Conservation (phyloP, 2,329 filamentous ascomycete species). For the Ophiocordyceps robertsii region DNA sequence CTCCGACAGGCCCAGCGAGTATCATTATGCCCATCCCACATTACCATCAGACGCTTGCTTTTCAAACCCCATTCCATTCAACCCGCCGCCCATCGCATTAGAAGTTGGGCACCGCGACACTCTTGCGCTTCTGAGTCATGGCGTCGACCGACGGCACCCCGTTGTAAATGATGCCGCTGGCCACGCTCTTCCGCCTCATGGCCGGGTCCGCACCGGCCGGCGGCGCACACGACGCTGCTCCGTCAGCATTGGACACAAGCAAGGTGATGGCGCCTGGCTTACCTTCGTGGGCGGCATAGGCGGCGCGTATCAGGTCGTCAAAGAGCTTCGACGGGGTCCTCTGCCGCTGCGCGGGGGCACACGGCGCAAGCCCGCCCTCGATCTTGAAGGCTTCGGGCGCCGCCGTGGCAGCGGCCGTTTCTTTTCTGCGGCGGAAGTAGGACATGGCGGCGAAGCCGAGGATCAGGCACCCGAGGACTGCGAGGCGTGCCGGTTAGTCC, state of each 20-base stretch:
- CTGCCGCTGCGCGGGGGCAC: not conserved
- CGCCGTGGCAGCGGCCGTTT: constrained; percentile 3
- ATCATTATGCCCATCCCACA: too few species aligned
- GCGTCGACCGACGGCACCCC: not conserved
- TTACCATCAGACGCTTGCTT: too few species aligned
- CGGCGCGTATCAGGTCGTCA: not conserved
- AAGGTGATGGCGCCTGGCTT: not conserved
- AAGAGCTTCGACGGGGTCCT: not conserved
- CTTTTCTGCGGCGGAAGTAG: too few species aligned
- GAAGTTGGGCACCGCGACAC: not conserved
- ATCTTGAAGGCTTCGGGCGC: not conserved
- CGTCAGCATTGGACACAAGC: not conserved
- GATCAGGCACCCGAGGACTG: too few species aligned
- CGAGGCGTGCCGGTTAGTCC: too few species aligned
- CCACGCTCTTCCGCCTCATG: not conserved
- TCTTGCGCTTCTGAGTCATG: not conserved
- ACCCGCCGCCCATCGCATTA: not conserved
- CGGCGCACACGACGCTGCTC: not conserved
- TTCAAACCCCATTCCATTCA: too few species aligned
- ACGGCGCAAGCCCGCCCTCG: not conserved
- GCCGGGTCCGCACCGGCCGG: not conserved
- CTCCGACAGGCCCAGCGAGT: too few species aligned
- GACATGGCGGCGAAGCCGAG: too few species aligned
- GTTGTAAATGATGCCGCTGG: not conserved
- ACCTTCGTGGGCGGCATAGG: not conserved